Percentiles rank a stretch among this genome's conserved stretches.
phyloP scores from a whole-genome alignment of 2,329 filamentous ascomycete genomes.

The Phaeosphaeria sp. region DNA sequence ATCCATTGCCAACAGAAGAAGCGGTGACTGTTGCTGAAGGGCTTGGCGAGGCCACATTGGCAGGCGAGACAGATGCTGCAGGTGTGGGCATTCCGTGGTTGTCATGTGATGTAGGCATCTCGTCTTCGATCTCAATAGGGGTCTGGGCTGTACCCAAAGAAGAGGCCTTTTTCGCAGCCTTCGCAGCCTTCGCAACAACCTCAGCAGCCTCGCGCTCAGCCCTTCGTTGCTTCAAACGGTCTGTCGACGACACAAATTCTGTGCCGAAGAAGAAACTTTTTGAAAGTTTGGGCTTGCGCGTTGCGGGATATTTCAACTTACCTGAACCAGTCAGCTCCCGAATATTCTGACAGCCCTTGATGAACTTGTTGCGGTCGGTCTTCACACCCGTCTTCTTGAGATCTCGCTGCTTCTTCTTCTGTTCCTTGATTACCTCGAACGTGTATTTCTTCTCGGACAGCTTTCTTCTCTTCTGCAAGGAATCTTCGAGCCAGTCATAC shows the following conservation, averaged over 20 bases:
- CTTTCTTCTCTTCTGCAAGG: slow-evolving; percentile 47
- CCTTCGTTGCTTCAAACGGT: slow-evolving; percentile 29
- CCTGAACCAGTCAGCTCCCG: slow-evolving; percentile 43
- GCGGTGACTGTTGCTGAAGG: slow-evolving; percentile 3
- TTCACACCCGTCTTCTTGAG: slow-evolving; percentile 31
- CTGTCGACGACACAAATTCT: slow-evolving; percentile 24
- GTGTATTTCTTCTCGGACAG: slow-evolving; percentile 44
- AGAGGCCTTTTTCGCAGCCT: slow-evolving; percentile 8
- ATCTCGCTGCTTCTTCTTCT: slow-evolving; percentile 43
- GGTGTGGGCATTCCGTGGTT: background rate
- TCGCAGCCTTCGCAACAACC: slow-evolving; percentile 13
- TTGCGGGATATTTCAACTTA: slow-evolving; percentile 37
- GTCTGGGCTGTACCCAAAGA: background rate
- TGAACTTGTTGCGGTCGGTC: slow-evolving; percentile 42
- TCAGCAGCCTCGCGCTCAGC: slow-evolving; percentile 24
- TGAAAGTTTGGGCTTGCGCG: slow-evolving; percentile 18
- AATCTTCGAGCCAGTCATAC: slow-evolving; percentile 58
- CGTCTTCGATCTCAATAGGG: slow-evolving; percentile 3
- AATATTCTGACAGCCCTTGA: slow-evolving; percentile 39
- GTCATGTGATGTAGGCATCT: background rate
- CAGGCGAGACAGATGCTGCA: background rate
- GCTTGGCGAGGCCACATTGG: slow-evolving; percentile 3
- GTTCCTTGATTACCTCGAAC: slow-evolving; percentile 33
- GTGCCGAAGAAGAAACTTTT: slow-evolving; percentile 34
- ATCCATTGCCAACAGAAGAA: background rate